These are phyloP conservation scores for Gnomoniopsis smithogilvyi DNA, from an alignment of 2,329 filamentous ascomycete genomes.

Conservation along the genomic window DNA sequence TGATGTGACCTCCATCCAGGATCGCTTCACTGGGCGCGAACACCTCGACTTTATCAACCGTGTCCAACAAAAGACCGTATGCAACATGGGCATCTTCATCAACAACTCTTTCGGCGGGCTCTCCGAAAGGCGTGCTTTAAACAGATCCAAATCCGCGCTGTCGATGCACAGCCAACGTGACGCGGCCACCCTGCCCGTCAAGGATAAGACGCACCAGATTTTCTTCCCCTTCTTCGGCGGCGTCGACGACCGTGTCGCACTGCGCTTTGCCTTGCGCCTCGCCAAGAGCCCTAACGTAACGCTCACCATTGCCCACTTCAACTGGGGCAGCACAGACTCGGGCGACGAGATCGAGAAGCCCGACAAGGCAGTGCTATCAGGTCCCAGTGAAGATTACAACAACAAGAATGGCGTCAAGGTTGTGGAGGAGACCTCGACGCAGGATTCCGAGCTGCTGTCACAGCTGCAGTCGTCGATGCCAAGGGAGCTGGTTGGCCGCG, in stretches of 20 bases:
- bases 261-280: slow-evolving; percentile 80
- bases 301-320: slow-evolving; percentile 68
- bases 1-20: slow-evolving; percentile 44
- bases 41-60: slow-evolving; percentile 74
- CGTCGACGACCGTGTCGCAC: slow-evolving; percentile 73
- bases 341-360: slow-evolving; percentile 20
- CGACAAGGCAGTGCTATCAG: slow-evolving; percentile 17
- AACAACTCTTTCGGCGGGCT: slow-evolving; percentile 56
- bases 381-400: slow-evolving; percentile 18
- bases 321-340: slow-evolving; percentile 26
- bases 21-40: slow-evolving; percentile 56
- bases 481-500: slow-evolving; percentile 28
- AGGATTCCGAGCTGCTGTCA: slow-evolving; percentile 33
- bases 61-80: slow-evolving; percentile 60
- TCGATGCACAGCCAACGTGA: slow-evolving; percentile 56
- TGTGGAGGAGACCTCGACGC: slow-evolving; percentile 28
- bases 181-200: slow-evolving; percentile 53
- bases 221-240: slow-evolving; percentile 87
- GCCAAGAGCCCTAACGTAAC: slow-evolving; percentile 76
- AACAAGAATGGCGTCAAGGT: slow-evolving; percentile 25
- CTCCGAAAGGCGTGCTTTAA: slow-evolving; percentile 36
- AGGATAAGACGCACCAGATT: slow-evolving; percentile 74
- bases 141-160: slow-evolving; percentile 49
- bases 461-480: slow-evolving; percentile 32
- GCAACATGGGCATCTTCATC: slow-evolving; percentile 75